Evolutionary conservation across 345 rosid genomes (phyloP).

Genomic region (Noccaea bulbosa): DNA sequence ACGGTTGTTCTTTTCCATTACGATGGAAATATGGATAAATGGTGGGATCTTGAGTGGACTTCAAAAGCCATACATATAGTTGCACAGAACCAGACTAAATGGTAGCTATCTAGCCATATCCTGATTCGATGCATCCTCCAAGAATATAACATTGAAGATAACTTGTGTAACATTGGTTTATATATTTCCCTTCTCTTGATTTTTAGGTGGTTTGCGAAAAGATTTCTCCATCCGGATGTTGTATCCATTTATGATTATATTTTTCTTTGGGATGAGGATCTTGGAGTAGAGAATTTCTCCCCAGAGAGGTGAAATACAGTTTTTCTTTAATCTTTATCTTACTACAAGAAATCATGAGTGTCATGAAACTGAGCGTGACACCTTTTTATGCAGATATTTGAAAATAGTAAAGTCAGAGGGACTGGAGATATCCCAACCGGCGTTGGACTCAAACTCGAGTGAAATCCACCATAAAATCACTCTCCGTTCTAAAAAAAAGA

Average conservation of each 20-base stretch:
- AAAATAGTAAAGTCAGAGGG: conserved; percentile 76
- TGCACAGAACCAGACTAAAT: conserved; percentile 95
- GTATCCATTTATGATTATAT: conserved; percentile 83
- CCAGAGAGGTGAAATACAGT: conserved; percentile 62
- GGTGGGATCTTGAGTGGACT: conserved; percentile 91
- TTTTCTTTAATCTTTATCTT: background rate
- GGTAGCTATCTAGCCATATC: conserved; percentile 54
- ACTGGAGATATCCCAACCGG: conserved; percentile 97
- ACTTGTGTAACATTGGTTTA: background rate
- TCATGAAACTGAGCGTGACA: background rate
- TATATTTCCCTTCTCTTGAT: background rate
- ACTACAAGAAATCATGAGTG: background rate
- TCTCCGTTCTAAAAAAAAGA: conserved; percentile 70
- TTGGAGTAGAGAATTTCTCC: conserved; percentile 79
- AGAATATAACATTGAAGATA: background rate
- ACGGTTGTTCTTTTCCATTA: conserved; percentile 91
- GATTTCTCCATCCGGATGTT: conserved; percentile 95
- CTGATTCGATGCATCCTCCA: background rate
- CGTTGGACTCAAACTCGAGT: conserved; percentile 83
- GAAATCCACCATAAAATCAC: conserved; percentile 95
- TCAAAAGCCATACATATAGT: conserved; percentile 77
- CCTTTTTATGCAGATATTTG: conserved; percentile 61
- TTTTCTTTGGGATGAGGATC: conserved; percentile 98
- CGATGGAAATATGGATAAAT: conserved; percentile 79
- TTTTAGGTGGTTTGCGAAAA: conserved; percentile 97